Base-by-base conservation (phyloP, 805 yeast genomes). In the Kodamaea hsintzibuensis region DNA sequence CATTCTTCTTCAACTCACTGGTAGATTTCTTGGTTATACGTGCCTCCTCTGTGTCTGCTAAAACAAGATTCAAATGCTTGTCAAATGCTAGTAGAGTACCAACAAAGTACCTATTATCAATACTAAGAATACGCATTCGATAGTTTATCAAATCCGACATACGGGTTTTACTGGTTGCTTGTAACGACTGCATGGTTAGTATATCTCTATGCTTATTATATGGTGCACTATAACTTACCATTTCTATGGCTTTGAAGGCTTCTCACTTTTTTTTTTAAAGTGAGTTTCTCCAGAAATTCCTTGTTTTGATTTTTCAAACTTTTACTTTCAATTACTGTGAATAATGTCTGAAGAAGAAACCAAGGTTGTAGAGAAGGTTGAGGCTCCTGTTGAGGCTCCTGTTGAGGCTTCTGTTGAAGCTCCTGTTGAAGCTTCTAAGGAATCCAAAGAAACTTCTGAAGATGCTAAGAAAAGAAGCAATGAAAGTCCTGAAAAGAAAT, bases 1-100 rank as follows among this genome's bases (percentile, higher is more conserved):
- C 55, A 19, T 38, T 55, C 56, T 62, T 70, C 57, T 66, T 72
- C 61, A 76, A 67, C 57, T 66, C 73, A 18, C 57, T 65, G 57
- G 56, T 66, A 50, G 89, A 79, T 57, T 84, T 84, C 61, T 84
- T 85, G 3, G 96, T 84, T 9, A 85, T 70, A 59, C 98, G 78
- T 62, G 84, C 84, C 66, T 93, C 99, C 62, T 89, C 91, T 42
- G 95, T 82, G 58, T 92, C 95, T 10, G 88, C 80, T 33, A 93
- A 73, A 12, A 95, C 96, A 14, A 93, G 66, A 68, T 93, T 93
- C 86, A 92, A 85, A 66, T 87, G 88, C 65, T 86, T 86, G 69
- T 95, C 99, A 68, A 90, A 93, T 7, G 98, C 91, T 57, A 92
- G 71, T 51, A 93, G 78, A 57, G 84, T 85, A 1, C 99, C 99